These are phyloP conservation scores for Polymyxa betae DNA, from an alignment of 208 protist species.

Conservation along the genomic window DNA sequence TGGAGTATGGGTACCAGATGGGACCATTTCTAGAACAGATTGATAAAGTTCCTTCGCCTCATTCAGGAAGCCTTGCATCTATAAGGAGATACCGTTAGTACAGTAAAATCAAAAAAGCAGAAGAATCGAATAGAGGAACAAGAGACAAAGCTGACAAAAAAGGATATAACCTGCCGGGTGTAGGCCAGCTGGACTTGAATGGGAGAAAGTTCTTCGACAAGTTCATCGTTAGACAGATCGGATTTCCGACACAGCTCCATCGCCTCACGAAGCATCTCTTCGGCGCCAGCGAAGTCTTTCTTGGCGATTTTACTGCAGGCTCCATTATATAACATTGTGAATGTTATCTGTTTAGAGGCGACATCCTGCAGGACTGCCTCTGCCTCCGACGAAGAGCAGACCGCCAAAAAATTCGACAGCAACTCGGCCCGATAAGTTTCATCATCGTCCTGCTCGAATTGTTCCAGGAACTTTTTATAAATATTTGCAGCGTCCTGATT, in stretches of 20 bases:
- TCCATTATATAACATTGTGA: background rate
- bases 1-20: background rate
- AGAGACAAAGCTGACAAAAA: background rate
- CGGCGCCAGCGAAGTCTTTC: background rate
- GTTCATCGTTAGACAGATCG: background rate
- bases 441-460: background rate
- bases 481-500: background rate
- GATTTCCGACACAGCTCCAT: background rate
- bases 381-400: background rate
- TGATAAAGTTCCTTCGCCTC: slow-evolving; percentile 33
- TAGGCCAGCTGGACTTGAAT: slow-evolving; percentile 26
- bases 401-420: background rate
- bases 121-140: background rate
- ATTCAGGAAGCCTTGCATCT: background rate
- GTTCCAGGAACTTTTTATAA: background rate
- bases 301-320: background rate
- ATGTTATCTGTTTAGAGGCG: background rate
- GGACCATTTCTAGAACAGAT: background rate
- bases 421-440: background rate
- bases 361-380: background rate
- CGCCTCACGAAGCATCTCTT: background rate
- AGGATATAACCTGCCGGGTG: background rate
- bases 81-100: too few relatives aligned
- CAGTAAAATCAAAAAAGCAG: too few relatives aligned
- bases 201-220: background rate